Base-by-base conservation (phyloP, 768 basidiomycete species). In the Filobasidium wieringae region DNA sequence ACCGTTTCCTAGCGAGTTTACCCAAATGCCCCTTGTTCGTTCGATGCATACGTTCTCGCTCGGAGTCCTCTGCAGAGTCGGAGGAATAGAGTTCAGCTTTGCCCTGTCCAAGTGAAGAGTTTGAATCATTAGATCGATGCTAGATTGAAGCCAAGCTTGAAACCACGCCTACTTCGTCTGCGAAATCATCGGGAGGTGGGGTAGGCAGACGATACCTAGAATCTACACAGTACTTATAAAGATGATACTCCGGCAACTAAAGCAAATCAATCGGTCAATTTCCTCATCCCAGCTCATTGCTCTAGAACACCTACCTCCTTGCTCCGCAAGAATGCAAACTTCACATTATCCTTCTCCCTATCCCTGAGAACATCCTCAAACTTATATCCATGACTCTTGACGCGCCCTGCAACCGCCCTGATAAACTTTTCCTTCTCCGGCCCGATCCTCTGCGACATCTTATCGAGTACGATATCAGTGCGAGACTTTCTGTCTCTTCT, bases 21-120 rank as follows among this genome's bases (percentile, higher is more conserved):
- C 90, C 90, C 1, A 99, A 78, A 22, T 77, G 77, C 45, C 79
- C 87, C 76, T 87, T 93, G 36, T 82, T 81, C 2, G 78, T 64
- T 17, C 83, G 81, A 27, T 47, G 43, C 24, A 26, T 47, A 17
- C 24, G 43, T 69, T 99, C 92, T 22, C 83, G 79, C 67, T 99
- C 95, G 2, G 86, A 87, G 56, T 95, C 92, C 72, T 96, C 92
- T 6, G 84, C 89, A 34, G 90, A 88, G 74, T 96, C 95, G 19
- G 87, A 89, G 0, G 92, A 75, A 61, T 74, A 74, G 8, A 75
- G 33, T 6, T 68, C 70, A 24, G 70, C 67, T 41, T 70, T 64
- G 7, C 76, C 76, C 74, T 76, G 57, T 7, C 12, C 8, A 4
- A 47, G 52, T 27, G 24, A 29, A 15, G 7, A 51, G 24, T 34